A percentile compares a stretch with the other conserved stretches of the same genome.
phyloP scores from a whole-genome alignment of 352 stramenopile genomes.

The Phytopythium litorale region DNA sequence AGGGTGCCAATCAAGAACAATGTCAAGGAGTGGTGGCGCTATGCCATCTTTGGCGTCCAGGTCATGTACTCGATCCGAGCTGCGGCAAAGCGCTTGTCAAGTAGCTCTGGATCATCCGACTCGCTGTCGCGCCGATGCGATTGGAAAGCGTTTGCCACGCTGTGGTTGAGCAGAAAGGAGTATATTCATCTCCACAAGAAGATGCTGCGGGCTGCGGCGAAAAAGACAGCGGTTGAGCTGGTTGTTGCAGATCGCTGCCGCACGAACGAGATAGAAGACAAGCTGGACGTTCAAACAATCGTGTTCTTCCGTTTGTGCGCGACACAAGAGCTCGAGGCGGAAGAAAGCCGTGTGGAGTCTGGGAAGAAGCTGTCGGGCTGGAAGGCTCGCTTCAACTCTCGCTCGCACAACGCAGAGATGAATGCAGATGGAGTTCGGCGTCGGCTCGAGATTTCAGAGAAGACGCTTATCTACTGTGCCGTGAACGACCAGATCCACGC shows the following conservation, averaged over 20 bases:
- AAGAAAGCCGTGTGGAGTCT: conserved; percentile 61
- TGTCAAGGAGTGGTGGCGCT: conserved; percentile 69
- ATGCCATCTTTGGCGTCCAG: conserved; percentile 66
- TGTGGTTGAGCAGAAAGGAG: conserved; percentile 59
- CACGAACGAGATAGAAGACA: conserved; percentile 64
- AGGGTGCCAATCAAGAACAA: conserved; percentile 42
- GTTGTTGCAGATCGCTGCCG: conserved; percentile 39
- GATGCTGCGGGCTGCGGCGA: conserved; percentile 48
- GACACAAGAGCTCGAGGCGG: conserved; percentile 55
- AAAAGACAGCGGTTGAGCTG: conserved; percentile 47
- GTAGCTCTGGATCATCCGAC: neutral
- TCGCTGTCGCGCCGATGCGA: conserved; percentile 17
- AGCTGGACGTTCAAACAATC: conserved; percentile 70
- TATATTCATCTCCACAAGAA: conserved; percentile 81
- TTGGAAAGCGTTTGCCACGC: conserved; percentile 60
- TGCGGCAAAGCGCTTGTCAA: conserved; percentile 12
- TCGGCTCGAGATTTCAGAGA: conserved; percentile 37
- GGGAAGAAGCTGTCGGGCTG: conserved; percentile 62
- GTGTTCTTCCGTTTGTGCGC: conserved; percentile 80
- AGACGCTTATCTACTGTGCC: conserved; percentile 44
- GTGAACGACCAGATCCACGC: conserved; percentile 61
- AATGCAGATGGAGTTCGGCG: conserved; percentile 12
- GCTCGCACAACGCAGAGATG: conserved; percentile 11
- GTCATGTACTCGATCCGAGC: conserved; percentile 36
- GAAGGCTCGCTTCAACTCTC: conserved; percentile 61